Base-by-base conservation (phyloP, 2,329 filamentous ascomycete genomes). In the Escovopsis sp. region DNA sequence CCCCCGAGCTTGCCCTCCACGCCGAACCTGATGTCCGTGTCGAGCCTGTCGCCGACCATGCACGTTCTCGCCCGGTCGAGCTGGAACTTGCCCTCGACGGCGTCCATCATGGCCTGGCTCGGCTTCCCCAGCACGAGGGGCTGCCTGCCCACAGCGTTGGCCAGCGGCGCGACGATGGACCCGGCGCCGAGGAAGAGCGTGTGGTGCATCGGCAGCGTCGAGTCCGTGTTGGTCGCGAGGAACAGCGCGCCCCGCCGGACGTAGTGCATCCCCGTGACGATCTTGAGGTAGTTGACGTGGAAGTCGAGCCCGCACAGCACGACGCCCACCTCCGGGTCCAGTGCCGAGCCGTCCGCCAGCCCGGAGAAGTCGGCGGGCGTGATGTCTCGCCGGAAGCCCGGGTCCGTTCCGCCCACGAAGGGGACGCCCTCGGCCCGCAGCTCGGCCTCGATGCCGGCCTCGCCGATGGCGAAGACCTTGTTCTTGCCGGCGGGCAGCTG, bases 71-170 rank as follows among this genome's bases (percentile, higher is more conserved):
- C 75, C 33, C 88, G 75, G 59, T 96, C 80, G 42, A 98, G 82
- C 51, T 83, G 73, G 61, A 96, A 95, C 63, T 94, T 94, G 45
- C 89, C 89, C 68, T 96, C 89, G 44, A 98, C 83, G 3, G 91
- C 87, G 60, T 96, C 89, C 89, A 98, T 94, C 91, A 98, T 98
- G 4, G 89, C 89, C 67, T 94, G 87, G 59, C 86, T 94, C 3
- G 91, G 91, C 66, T 98, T 98, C 1, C 91, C 91, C 35, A 96
- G 66, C 3, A 85, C 79, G 30, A 86, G 63, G 1, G 91, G 89
- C 53, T 82, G 70, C 58, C 75, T 64, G 15, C 69, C 70, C 4
- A 74, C 69, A 69, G 85, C 85, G 59, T 82, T 82, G 42, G 81
- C 70, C 46, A 98, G 64, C 2, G 87, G 85, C 26, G 85, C 77